Percentiles rank a stretch among this genome's conserved stretches.
These are phyloP conservation scores for Cercospora berteroae DNA, from an alignment of 2,329 filamentous ascomycete genomes.

Conservation along the genomic window DNA sequence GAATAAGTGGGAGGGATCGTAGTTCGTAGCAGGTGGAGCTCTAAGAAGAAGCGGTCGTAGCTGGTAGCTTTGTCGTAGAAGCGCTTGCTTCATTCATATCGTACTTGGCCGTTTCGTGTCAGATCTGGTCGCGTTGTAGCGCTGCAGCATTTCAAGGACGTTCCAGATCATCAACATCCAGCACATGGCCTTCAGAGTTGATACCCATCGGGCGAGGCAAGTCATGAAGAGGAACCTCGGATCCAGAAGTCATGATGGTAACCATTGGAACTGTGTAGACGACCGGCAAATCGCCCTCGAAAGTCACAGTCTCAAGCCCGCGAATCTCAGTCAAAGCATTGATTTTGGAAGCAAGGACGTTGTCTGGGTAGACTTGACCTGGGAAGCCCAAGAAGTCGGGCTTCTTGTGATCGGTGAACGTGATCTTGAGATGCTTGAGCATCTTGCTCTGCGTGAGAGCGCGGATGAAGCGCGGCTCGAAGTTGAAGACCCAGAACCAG, in stretches of 20 bases:
- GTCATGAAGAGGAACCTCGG: background rate
- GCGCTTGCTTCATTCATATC: background rate
- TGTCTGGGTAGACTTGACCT: constrained; percentile 28
- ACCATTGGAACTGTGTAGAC: constrained; percentile 25
- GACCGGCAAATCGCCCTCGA: constrained; percentile 30
- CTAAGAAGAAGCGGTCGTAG: background rate
- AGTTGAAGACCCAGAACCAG: constrained; percentile 32
- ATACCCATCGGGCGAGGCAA: constrained; percentile 19
- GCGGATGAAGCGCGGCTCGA: constrained; percentile 22
- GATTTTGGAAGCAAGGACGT: constrained; percentile 25
- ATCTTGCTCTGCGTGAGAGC: constrained; percentile 16
- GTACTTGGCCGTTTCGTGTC: background rate
- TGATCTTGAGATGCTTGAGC: constrained; percentile 25
- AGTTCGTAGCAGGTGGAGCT: background rate
- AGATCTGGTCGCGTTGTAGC: background rate
- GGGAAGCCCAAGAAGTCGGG: constrained; percentile 13
- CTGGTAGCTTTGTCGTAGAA: background rate
- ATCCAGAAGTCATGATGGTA: constrained; percentile 22
- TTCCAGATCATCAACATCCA: constrained; percentile 15
- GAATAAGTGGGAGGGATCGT: background rate
- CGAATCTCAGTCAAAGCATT: constrained; percentile 24
- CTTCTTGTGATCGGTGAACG: constrained; percentile 28
- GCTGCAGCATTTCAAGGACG: background rate
- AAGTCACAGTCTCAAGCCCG: constrained; percentile 25
- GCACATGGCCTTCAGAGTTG: constrained; percentile 8